Evolutionary conservation across 2,329 filamentous ascomycete genomes (phyloP), one percentile per base, ranked within the genome.

Genomic region (Epichloe coenophiala): DNA sequence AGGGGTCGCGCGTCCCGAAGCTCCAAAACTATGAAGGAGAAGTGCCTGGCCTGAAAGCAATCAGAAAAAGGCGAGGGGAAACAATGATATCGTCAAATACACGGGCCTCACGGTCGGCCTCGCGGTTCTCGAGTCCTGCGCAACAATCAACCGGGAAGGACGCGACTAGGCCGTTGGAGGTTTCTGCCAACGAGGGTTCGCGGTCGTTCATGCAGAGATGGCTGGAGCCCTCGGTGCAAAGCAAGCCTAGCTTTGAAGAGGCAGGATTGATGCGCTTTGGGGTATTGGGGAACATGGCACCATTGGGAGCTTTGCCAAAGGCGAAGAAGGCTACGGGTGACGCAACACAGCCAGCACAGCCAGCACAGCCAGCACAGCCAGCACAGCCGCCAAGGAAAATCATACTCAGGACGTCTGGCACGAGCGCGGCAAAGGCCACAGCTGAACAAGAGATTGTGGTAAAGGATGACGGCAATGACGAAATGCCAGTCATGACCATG

Each of bases 251-350:
- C 63, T 95, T 84, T 63, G 81, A 87, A 71, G 88, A 95, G 63
- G 80, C 76, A 51, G 86, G 85, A 43, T 76, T 93, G 58, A 73
- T 84, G 60, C 76, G 84, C 46, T 80, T 81, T 64, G 86, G 86
- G 56, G 86, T 94, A 17, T 72, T 94, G 52, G 83, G 87, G 66
- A 83, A 83, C 60, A 95, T 95, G 89, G 83, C 82, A 49, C 83
- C 89, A 27, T 70, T 95, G 51, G 89, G 89, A 40, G 76, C 81
- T 50, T 73, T 82, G 58, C 89, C 89, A 12, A 80, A 78, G 67
- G 75, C 66, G 38, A 73, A 70, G 62, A 68, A 63, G 60, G 58
- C 55, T 23, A 65, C 55, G 9, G 59, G 54, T 47, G 59, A 65
- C 53, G 58, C 60, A 49, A 56, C 53, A 48, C 56, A 55, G 17